These are phyloP conservation scores for Galerina marginata DNA, from an alignment of 768 basidiomycete genomes.

Conservation along the genomic window DNA sequence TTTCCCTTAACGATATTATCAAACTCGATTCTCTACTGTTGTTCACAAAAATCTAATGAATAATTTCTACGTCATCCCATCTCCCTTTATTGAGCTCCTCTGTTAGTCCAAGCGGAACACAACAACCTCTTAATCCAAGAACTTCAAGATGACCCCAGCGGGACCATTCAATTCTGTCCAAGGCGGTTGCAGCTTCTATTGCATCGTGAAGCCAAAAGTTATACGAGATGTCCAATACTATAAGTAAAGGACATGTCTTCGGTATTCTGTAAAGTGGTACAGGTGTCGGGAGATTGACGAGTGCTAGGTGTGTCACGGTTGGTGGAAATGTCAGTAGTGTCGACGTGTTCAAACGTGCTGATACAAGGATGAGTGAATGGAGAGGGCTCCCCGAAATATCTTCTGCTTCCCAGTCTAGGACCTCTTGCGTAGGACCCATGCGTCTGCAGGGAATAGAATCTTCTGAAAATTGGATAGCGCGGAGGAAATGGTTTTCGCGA, in stretches of 20 bases:
- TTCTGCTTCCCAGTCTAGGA: slow-evolving; percentile 53
- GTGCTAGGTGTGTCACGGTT: slow-evolving; percentile 66
- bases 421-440: slow-evolving; percentile 11
- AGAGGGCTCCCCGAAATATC: slow-evolving; percentile 41
- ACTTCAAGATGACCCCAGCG: slow-evolving; percentile 58
- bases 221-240: slow-evolving; percentile 70
- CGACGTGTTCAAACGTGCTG: slow-evolving; percentile 47
- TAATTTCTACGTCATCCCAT: slow-evolving; percentile 61
- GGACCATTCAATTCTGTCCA: slow-evolving; percentile 63
- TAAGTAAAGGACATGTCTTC: slow-evolving; percentile 62
- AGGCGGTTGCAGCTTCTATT: slow-evolving; percentile 34
- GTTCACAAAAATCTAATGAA: slow-evolving; percentile 4
- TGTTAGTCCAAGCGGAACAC: slow-evolving; percentile 46
- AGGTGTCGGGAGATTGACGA: slow-evolving; percentile 54
- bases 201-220: slow-evolving; percentile 50
- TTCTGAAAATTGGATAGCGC: background rate
- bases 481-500: slow-evolving; percentile 46
- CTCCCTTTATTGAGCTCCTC: slow-evolving; percentile 59
- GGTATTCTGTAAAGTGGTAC: slow-evolving; percentile 64
- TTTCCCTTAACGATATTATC: background rate
- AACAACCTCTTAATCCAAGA: slow-evolving; percentile 62
- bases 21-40: no score
- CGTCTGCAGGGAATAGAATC: background rate
- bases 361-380: slow-evolving; percentile 56
- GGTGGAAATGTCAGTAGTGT: slow-evolving; percentile 60